phyloP scores from a whole-genome alignment of 345 rosid species.

The Linum tenue region DNA sequence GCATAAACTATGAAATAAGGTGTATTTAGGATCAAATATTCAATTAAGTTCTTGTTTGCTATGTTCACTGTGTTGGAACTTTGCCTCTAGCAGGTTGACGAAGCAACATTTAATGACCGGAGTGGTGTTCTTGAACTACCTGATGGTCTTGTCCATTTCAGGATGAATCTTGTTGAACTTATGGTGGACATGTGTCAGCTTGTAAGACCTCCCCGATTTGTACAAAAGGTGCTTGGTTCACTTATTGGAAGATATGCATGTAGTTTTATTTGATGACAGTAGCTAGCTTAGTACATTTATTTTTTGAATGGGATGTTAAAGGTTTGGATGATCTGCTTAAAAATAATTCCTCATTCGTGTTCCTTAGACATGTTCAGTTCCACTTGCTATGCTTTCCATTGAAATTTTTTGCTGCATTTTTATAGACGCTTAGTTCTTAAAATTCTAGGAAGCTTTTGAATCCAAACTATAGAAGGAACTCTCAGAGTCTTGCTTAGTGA shows the following conservation, averaged over 20 bases:
- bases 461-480: too few relatives aligned
- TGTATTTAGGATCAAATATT: background rate
- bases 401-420: too few relatives aligned
- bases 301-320: background rate
- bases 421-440: too few relatives aligned
- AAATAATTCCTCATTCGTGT: too few relatives aligned
- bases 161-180: slow-evolving; percentile 82
- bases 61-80: slow-evolving; percentile 2
- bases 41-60: background rate
- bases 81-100: slow-evolving; percentile 60
- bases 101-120: slow-evolving; percentile 51
- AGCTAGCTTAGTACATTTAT: background rate
- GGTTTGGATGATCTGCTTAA: background rate
- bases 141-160: slow-evolving; percentile 72
- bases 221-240: slow-evolving; percentile 53
- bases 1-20: background rate
- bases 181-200: slow-evolving; percentile 88
- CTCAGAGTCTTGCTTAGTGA: too few relatives aligned
- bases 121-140: slow-evolving; percentile 58
- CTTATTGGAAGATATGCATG: background rate
- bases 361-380: too few relatives aligned
- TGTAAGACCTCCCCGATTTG: slow-evolving; percentile 47
- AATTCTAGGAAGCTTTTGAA: too few relatives aligned
- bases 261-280: background rate
- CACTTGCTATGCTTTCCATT: too few relatives aligned